phyloP scores from a whole-genome alignment of 495 filamentous ascomycete genomes.

The Paragyromitra xinjiangensis region DNA sequence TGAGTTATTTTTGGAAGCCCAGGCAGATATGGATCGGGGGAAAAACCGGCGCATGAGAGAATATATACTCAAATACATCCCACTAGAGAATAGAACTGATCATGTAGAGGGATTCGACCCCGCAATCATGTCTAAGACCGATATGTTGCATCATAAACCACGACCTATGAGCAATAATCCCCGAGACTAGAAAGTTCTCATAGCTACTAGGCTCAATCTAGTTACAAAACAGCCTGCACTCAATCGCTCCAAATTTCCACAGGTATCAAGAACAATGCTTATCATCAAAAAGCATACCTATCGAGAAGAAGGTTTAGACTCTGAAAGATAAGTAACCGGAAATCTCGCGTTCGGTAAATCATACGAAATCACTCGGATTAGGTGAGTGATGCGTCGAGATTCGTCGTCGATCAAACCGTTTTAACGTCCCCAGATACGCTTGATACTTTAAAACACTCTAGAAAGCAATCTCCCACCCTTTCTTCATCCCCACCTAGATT shows the following conservation, averaged over 20 bases:
- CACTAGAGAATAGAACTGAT: background rate
- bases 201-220: background rate
- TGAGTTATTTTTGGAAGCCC: background rate
- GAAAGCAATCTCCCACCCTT: too few species aligned
- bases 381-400: background rate
- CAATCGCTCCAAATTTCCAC: background rate
- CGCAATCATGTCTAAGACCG: background rate
- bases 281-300: background rate
- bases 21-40: background rate
- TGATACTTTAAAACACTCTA: too few species aligned
- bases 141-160: background rate
- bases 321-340: background rate
- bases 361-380: background rate
- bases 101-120: background rate
- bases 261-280: background rate
- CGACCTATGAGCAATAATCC: background rate
- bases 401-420: too few species aligned
- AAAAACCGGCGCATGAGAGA: background rate
- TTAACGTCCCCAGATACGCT: too few species aligned
- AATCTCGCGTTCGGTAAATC: background rate
- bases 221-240: background rate
- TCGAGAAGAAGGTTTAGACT: background rate
- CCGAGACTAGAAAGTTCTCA: background rate
- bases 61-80: background rate
- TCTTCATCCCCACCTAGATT: too few species aligned